Base-by-base conservation (phyloP, 2,329 filamentous ascomycete species). In the Fusarium floridanum region DNA sequence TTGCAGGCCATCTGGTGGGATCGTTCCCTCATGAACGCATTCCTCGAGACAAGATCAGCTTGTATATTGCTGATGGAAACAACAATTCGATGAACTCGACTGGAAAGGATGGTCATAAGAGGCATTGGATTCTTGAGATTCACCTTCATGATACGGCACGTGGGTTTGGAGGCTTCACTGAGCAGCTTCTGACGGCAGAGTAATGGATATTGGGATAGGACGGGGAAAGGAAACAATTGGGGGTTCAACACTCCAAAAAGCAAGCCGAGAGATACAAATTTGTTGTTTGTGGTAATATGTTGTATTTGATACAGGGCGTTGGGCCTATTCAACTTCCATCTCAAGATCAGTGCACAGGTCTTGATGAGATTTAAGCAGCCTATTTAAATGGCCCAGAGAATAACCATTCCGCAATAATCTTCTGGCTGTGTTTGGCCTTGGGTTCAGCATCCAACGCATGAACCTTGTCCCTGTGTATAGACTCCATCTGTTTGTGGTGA, bases 351-450 rank as follows among this genome's bases (percentile, higher is more conserved):
- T 8, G 20, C 20, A 45, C 20, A 0, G 14, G 0, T 11, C 14
- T 17, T 27, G 22, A 11, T 2, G 1, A n/a, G 22, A 50, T 6
- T 53, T 10, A 32, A 5, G 17, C 10, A 7, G 17, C 6, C 9
- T 12, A 27, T 9, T 32, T n/a, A 87, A 86, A 63, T 6, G 61
- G 67, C 0, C 71, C 71, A 2, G 70, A 22, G 14, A 73, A 68
- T 1, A 73, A 2, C 71, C 71, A 73, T 37, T 68, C 22, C 1
- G 67, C 71, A 27, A 73, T 74, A 3, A 63, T 3, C 36, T 27
- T 68, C 29, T 74, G 71, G 7, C 63, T 57, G 17, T 73, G 67
- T 5, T 10, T n/a, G 2, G 64, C 64, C 17, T 73, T 73, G 2
- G 57, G 32, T 12, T 68, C 67, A 3, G 67, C 71, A 43, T 73